Conservation (phyloP, 2,329 filamentous ascomycete species). For the Volutella citrinella region DNA sequence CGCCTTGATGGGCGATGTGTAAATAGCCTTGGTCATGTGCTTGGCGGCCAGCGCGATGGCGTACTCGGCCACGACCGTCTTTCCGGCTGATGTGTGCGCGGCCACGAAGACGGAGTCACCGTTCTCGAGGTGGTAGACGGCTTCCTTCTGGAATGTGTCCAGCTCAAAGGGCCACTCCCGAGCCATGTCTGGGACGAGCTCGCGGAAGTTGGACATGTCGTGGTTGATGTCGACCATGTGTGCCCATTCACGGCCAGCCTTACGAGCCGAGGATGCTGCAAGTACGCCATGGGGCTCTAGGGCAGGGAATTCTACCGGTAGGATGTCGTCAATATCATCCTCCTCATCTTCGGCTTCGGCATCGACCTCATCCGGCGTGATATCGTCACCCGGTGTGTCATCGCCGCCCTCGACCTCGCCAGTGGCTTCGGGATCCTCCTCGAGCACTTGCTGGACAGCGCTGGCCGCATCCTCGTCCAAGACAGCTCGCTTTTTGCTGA, state of each 20-base stretch:
- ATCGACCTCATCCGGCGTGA: slow-evolving; percentile 19
- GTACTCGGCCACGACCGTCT: slow-evolving; percentile 97
- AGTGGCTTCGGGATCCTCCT: slow-evolving; percentile 46
- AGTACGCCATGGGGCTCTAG: slow-evolving; percentile 80
- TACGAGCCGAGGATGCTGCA: slow-evolving; percentile 66
- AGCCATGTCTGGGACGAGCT: slow-evolving; percentile 94
- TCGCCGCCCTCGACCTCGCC: slow-evolving; percentile 25
- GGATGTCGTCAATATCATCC: slow-evolving; percentile 75
- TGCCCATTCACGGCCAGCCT: slow-evolving; percentile 85
- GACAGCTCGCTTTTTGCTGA: slow-evolving; percentile 56
- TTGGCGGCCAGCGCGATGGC: slow-evolving; percentile 94
- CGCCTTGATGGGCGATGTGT: slow-evolving; percentile 97
- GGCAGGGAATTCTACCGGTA: slow-evolving; percentile 91
- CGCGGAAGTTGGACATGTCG: slow-evolving; percentile 89
- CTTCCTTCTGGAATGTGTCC: slow-evolving; percentile 97
- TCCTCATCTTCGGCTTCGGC: slow-evolving; percentile 45
- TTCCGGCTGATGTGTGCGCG: slow-evolving; percentile 94
- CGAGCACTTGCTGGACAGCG: slow-evolving; percentile 65
- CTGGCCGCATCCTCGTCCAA: slow-evolving; percentile 60
- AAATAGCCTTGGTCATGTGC: slow-evolving; percentile 99
- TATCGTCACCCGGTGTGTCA: slow-evolving; percentile 18
- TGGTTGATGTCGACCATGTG: slow-evolving; percentile 97
- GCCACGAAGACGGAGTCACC: slow-evolving; percentile 98
- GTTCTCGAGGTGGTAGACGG: slow-evolving; percentile 93
- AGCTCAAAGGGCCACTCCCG: slow-evolving; percentile 95